Evolutionary conservation across 148 eudicot species (phyloP), one percentile per base, ranked within the genome.

Genomic region (Salicornia ramosissima): DNA sequence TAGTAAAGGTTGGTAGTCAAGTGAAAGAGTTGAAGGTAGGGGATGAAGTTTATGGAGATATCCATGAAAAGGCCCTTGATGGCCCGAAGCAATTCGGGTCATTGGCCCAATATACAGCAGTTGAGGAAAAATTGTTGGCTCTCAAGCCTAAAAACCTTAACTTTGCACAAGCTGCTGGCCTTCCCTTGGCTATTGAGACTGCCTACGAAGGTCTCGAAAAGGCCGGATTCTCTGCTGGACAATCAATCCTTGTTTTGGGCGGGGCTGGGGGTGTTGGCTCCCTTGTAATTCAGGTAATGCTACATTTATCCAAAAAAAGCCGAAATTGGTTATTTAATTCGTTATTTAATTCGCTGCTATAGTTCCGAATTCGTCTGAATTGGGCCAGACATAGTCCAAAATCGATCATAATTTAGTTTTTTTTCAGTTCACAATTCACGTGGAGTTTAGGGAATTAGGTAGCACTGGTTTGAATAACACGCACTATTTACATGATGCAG

Each of bases 251-350:
- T 72, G 97, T 94, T 59, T 78, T 91, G 68, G 89, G 91, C 29
- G 99, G 99, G 36, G 93, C 99, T 65, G 99, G 99, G 69, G 99
- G 97, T 18, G 97, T 94, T 52, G 97, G 98, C 63, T 87, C 98
- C 51, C 83, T 94, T 0, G 93, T 89, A 0, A 81, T 94, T 61
- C 98, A 94, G 97, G 98, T 89, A n/a, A 75, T 52, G 21, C 13
- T 21, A 65, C 28, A 40, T 16, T 19, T 8, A n/a, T 45, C 25
- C 24, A 4, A 0, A 0, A 33, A 0, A 18, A 19, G 24, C 4
- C 40, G 40, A 36, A 36, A 36, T 36, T 36, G n/a, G n/a, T n/a
- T n/a, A n/a, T n/a, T n/a, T n/a, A n/a, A n/a, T n/a, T n/a, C n/a
- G n/a, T n/a, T n/a, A n/a, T n/a, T n/a, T n/a, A n/a, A n/a, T n/a